These are phyloP conservation scores for Umbelopsis sp. DNA, from an alignment of 192 early-diverging fungal genomes.

Conservation along the genomic window DNA sequence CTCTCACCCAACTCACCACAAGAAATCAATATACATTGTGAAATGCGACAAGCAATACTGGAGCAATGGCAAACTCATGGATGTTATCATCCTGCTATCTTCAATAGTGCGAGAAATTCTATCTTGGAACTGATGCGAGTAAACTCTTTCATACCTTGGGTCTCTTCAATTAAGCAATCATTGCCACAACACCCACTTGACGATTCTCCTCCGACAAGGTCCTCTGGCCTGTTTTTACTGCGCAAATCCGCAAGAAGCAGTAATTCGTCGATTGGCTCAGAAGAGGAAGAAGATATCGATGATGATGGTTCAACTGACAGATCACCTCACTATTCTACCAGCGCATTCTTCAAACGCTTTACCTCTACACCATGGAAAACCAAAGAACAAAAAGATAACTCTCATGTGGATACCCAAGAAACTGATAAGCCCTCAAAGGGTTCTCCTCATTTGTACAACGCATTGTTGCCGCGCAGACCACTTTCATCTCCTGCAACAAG, in stretches of 20 bases:
- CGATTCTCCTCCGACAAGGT: neutral
- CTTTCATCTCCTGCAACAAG: neutral
- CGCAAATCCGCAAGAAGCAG: neutral
- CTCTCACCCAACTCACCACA: conserved; percentile 27
- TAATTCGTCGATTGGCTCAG: neutral
- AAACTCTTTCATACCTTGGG: conserved; percentile 37
- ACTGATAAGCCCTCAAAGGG: neutral
- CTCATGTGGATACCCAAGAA: neutral
- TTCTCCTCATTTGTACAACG: neutral
- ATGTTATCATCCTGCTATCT: conserved; percentile 23
- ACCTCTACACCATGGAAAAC: conserved; percentile 6
- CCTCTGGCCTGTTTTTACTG: neutral
- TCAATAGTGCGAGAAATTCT: conserved; percentile 19
- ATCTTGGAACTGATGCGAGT: conserved; percentile 35
- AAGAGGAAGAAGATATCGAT: neutral
- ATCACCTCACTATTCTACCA: neutral
- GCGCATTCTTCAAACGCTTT: neutral
- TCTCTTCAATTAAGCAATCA: conserved; percentile 1
- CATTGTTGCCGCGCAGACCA: neutral
- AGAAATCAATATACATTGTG: conserved; percentile 40
- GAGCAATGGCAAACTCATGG: conserved; percentile 7
- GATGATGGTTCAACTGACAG: neutral
- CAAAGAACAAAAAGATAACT: neutral
- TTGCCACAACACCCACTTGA: neutral
- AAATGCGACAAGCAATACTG: conserved; percentile 31